phyloP scores from a whole-genome alignment of 495 filamentous ascomycete species.

The Penicillium simplicissimum region DNA sequence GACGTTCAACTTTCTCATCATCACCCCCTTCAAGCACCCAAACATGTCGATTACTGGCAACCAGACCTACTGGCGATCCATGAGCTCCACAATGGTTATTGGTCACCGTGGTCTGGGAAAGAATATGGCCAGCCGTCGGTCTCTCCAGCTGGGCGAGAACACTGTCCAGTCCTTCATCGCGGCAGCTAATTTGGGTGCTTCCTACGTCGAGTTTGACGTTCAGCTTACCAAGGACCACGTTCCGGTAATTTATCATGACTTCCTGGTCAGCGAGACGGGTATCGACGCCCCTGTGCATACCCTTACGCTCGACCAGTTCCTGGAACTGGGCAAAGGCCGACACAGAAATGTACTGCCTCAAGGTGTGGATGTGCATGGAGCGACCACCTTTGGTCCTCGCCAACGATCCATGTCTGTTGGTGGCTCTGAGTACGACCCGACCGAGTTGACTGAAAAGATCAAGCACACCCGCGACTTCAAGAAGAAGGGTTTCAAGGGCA shows the following conservation, averaged over 20 bases:
- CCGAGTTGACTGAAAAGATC: constrained; percentile 86
- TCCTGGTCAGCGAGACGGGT: constrained; percentile 96
- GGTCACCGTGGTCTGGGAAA: constrained; percentile 92
- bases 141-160: constrained; percentile 93
- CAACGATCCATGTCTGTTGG: constrained; percentile 60
- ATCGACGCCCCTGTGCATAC: constrained; percentile 97
- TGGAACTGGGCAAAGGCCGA: constrained; percentile 68
- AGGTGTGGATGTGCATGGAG: constrained; percentile 18
- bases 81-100: constrained; percentile 83
- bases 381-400: constrained; percentile 28
- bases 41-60: constrained; percentile 88
- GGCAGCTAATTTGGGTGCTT: constrained; percentile 88
- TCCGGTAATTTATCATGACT: constrained; percentile 98
- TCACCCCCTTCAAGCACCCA: constrained; percentile 91
- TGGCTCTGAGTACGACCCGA: constrained; percentile 49
- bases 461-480: constrained; percentile 96
- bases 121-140: constrained; percentile 78
- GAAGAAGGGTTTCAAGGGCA: constrained; percentile 90
- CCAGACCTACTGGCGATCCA: constrained; percentile 93
- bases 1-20: constrained; percentile 94
- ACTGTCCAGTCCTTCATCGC: constrained; percentile 94
- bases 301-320: constrained; percentile 88
- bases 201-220: constrained; percentile 93
- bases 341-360: constrained; percentile 20
- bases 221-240: constrained; percentile 98